Evolutionary conservation across 805 yeast genomes (phyloP), one percentile per base, ranked within the genome.

Genomic region (Wickerhamomyces chambardii): DNA sequence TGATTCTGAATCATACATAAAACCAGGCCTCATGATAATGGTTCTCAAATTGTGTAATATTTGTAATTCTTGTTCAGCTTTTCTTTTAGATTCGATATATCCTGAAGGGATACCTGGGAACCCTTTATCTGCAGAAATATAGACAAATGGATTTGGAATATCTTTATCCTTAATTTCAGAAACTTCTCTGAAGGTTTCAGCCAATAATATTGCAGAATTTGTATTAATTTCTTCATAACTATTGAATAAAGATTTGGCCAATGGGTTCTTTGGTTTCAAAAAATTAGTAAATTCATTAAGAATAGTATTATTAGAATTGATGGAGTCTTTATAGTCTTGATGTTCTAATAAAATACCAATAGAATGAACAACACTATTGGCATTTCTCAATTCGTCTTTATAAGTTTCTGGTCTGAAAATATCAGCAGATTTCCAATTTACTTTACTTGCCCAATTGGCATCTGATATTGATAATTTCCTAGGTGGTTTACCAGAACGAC

Each of bases 121-220:
- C 36, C 79, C 78, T 33, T 65, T 58, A 45, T 84, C 94, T 1
- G 96, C 95, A 0, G 95, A 84, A 2, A 87, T 68, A 48, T 84
- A 87, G 1, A 82, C 85, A 49, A 80, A 79, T 4, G 61, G 72
- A 48, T 40, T 45, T 29, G 42, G 42, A 2, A 37, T 38, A 16
- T 42, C 41, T 30, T 32, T 38, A 30, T 40, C 36, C 40, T 41
- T 41, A 15, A 21, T 17, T 27, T 46, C 53, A 12, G 43, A 41
- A n/a, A 46, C 32, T 30, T 64, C 51, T 19, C 63, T 45, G 39
- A 74, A 70, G 0, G 79, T 63, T 32, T 73, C 72, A 1, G 86
- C 89, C 15, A 82, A 56, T 3, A 71, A 53, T 6, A 78, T 54
- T 0, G 94, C 90, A 42, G 86, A 76, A 40, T 78, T 78, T 21